Percentiles rank a stretch among this genome's conserved stretches.
phyloP scores from a whole-genome alignment of 2,329 filamentous ascomycete species.

The Sarocladium kiliense region DNA sequence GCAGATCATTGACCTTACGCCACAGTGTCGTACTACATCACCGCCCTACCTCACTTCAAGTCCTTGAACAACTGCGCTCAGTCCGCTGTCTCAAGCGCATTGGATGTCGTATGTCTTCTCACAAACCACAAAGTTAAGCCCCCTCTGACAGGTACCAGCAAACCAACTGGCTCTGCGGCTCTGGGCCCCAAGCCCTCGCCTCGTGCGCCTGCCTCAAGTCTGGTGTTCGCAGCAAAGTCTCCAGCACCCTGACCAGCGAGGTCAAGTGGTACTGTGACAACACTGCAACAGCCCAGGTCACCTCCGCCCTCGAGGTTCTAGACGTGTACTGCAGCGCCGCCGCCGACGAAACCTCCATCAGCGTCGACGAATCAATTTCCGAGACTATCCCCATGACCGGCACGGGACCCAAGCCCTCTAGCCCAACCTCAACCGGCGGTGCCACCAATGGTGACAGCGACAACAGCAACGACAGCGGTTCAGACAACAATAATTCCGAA shows the following conservation, averaged over 20 bases:
- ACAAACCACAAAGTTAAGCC: too few relatives aligned
- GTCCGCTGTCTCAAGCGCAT: constrained; percentile 34
- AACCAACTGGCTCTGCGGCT: constrained; percentile 34
- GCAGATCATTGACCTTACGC: background rate
- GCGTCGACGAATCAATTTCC: constrained; percentile 32
- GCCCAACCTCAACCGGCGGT: constrained; percentile 7
- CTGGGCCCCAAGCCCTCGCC: constrained; percentile 42
- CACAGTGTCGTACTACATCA: constrained; percentile 50
- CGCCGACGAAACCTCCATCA: constrained; percentile 32
- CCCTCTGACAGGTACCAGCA: too few relatives aligned
- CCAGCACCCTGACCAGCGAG: constrained; percentile 36
- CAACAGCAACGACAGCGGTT: constrained; percentile 7
- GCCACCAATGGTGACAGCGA: background rate
- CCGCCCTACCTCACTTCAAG: constrained; percentile 41
- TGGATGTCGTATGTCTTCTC: constrained; percentile 30
- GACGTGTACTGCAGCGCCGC: constrained; percentile 47
- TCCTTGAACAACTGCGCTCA: constrained; percentile 40
- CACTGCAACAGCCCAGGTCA: constrained; percentile 37
- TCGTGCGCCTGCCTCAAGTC: constrained; percentile 49
- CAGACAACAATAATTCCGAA: constrained; percentile 10
- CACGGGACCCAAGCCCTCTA: constrained; percentile 10
- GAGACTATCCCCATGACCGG: constrained; percentile 15
- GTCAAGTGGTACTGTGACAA: constrained; percentile 40
- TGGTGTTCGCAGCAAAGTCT: constrained; percentile 37
- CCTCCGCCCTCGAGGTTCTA: constrained; percentile 40